Evolutionary conservation across 768 basidiomycete species (phyloP), one percentile per base, ranked within the genome.

Genomic region (Mycena rebaudengoi): DNA sequence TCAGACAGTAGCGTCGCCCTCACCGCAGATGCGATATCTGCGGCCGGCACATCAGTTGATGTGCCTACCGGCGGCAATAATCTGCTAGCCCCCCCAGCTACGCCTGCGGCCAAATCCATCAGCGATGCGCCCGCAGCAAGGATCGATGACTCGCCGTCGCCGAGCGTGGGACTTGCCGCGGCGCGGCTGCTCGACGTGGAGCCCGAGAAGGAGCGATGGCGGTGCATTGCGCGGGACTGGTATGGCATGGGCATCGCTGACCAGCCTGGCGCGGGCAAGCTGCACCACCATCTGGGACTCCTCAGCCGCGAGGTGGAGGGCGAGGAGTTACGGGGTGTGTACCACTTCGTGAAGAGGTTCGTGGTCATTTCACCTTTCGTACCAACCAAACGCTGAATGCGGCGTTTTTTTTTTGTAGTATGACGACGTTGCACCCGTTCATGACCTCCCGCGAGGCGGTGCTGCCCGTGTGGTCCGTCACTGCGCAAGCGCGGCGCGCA

Each of bases 331-430:
- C 83, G 92, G 11, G 91, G 90, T 0, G 85, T 98, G 5, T 98
- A 99, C 73, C 98, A 99, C 73, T 98, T 96, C 67, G 86, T 89
- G 8, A 98, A 98, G 78, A 97, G 96, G 96, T 96, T 26, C 41
- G 88, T 75, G 4, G 21, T 40, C 33, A 49, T 23, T 60, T 49
- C 7, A 52, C 11, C 21, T 35, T n/a, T n/a, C n/a, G 14, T 52
- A 55, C 39, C 29, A n/a, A 20, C 26, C 4, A 23, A 12, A 21
- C 23, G 60, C 54, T 52, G 4, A 66, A 44, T 4, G 65, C 5
- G 0, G 65, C n/a, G 20, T 18, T 33, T 21, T 25, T 3, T 62
- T 40, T 39, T 29, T 54, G 14, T 71, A 99, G 97, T 74, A 88
- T 99, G 85, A 94, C 92, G n/a, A 89, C 95, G 8, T 82, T 93